Evolutionary conservation across 179 eudicot genomes (phyloP), one percentile per base, ranked within the genome.

Genomic region (Patellifolia procumbens): DNA sequence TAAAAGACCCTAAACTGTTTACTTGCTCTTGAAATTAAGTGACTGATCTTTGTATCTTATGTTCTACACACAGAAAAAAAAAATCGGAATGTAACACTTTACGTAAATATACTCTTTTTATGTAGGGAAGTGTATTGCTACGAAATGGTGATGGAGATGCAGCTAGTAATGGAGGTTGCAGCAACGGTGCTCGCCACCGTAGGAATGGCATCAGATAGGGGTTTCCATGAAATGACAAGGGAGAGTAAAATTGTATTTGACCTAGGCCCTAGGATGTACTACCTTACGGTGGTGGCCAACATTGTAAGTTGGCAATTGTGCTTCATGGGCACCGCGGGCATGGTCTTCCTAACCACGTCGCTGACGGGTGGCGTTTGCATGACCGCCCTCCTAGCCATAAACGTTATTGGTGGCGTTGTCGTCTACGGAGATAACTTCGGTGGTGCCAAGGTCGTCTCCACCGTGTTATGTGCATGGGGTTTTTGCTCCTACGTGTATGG

Each of bases 321-420:
- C 64, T 92, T 92, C 80, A 80, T 92, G 94, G 97, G 97, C 7
- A 92, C 97, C n/a, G 96, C 97, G 0, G 96, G 97, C 66, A 88
- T 92, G 92, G 96, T 92, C 75, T 92, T 84, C 76, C 34, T 89
- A 26, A 92, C 97, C 31, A 82, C 94, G 59, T 88, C 93, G 45
- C 45, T 91, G 74, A 92, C 93, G 0, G 89, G 96, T 1, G 93
- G 91, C 46, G 87, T 91, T 19, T 88, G 93, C 81, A 91, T 86
- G 89, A 87, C 91, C 72, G 92, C 93, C 52, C 67, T 92, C 12
- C 72, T 91, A 60, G 89, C 81, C 2, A 49, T 86, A 60, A 92
- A 89, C 43, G 96, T 92, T 11, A 0, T 88, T 2, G 81, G 83
- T 0, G 96, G 96, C 2, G 96, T 92, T 20, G 7, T 84, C 39